phyloP scores from a whole-genome alignment of 345 rosid genomes.

The Moringa oleifera region DNA sequence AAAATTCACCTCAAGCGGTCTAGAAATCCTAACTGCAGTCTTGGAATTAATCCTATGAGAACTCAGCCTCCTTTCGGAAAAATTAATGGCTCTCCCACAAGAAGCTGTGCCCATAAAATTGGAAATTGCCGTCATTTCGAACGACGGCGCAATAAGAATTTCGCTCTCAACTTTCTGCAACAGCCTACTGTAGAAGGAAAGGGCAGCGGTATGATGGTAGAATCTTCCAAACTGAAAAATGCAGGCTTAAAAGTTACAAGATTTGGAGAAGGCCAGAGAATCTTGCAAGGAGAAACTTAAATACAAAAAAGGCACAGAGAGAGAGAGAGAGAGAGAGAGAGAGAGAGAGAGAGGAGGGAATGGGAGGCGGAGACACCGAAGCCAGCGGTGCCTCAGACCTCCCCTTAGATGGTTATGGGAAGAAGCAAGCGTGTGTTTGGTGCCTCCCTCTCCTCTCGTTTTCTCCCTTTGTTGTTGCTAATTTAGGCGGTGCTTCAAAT shows the following conservation, averaged over 20 bases:
- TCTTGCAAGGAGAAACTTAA: not conserved
- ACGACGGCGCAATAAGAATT: not conserved
- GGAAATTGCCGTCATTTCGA: conserved; percentile 29
- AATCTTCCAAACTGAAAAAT: not conserved
- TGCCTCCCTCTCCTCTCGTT: no score
- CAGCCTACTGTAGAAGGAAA: no score
- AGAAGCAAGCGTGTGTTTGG: no score
- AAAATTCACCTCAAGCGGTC: conserved; percentile 10
- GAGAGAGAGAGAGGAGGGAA: not conserved
- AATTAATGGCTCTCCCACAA: conserved; percentile 4
- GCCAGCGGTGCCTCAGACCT: conserved; percentile 12
- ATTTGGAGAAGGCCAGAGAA: not conserved
- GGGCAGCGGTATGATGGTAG: not conserved
- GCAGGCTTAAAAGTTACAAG: not conserved
- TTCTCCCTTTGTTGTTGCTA: no score
- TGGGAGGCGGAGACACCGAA: conserved; percentile 35
- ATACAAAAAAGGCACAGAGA: no score
- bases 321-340: no score
- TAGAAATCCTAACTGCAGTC: conserved; percentile 6
- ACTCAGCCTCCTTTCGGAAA: conserved; percentile 7
- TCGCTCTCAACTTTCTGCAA: not conserved
- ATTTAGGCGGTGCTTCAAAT: no score
- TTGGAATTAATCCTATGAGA: not conserved
- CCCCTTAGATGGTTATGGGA: no score
- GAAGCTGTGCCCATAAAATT: conserved; percentile 4